A percentile compares a stretch with the other conserved stretches of the same genome.
phyloP scores from a whole-genome alignment of 2,329 filamentous ascomycete species.

The Nothomitra cinnamomea region DNA sequence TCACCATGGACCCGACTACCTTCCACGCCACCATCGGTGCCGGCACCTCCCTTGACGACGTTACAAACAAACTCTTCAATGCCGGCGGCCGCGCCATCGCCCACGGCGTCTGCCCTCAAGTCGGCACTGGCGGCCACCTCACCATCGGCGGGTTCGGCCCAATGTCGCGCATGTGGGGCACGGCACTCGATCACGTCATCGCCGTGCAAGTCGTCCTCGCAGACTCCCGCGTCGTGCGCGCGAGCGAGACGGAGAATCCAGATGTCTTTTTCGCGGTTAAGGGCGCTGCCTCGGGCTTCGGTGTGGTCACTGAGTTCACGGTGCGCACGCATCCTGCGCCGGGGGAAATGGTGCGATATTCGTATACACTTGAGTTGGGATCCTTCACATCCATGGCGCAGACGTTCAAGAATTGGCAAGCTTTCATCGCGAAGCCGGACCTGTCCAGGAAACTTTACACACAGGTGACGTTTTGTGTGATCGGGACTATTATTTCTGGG shows the following conservation, averaged over 20 bases:
- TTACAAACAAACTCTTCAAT: slow-evolving; percentile 32
- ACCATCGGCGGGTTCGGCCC: slow-evolving; percentile 38
- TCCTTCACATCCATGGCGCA: slow-evolving; percentile 22
- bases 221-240: slow-evolving; percentile 32
- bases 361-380: slow-evolving; percentile 20
- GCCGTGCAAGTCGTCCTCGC: slow-evolving; percentile 40
- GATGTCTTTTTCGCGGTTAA: slow-evolving; percentile 35
- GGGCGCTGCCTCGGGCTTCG: slow-evolving; percentile 23
- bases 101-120: slow-evolving; percentile 38
- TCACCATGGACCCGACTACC: slow-evolving; percentile 34
- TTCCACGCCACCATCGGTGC: slow-evolving; percentile 39
- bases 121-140: not conserved
- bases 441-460: no score
- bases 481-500: slow-evolving; percentile 15
- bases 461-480: slow-evolving; percentile 4
- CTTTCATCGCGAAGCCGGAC: no score
- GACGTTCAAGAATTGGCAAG: not conserved
- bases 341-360: slow-evolving; percentile 9
- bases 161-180: slow-evolving; percentile 42
- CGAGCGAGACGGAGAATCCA: slow-evolving; percentile 29
- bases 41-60: slow-evolving; percentile 34
- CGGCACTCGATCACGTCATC: slow-evolving; percentile 36
- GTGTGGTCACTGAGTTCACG: slow-evolving; percentile 24
- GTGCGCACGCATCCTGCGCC: slow-evolving; percentile 22
- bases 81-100: slow-evolving; percentile 39